Base-by-base conservation (phyloP, 2,329 filamentous ascomycete species). In the Stachybotrys chartarum region DNA sequence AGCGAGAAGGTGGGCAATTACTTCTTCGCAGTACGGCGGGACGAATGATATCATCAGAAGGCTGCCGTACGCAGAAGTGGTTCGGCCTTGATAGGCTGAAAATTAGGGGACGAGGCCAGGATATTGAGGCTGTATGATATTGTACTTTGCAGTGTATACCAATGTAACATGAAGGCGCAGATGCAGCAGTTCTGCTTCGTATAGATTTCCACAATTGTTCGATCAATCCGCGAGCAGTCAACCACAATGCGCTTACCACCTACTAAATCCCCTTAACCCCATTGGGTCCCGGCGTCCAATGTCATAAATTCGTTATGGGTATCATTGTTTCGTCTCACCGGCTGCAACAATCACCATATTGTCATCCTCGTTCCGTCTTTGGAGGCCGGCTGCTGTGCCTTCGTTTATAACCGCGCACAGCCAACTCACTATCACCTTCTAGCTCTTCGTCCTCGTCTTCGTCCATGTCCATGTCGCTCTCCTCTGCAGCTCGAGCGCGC, bases 1-100 rank as follows among this genome's bases (percentile, higher is more conserved):
- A 88, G 91, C 64, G 93, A 97, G 75, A 84, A 83, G 66, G 84
- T 90, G 66, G 93, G 93, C 10, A 99, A 99, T 71, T 99, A 97
- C 74, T 97, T 99, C 72, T 96, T 97, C 70, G 94, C 83, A 8
- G 85, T 96, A 48, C 83, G 86, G 72, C 74, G 72, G 61, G 66
- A 64, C 32, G 60, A 62, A 46, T 52, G 51, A 56, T 63, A 47
- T 58, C 44, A 47, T 58, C 44, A 46, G 24, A 24, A 24, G 24
- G 24, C 24, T 24, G 18, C 31, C 44, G 52, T 42, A 54, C 52
- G 47, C 52, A n/a, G 35, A 42, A 30, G 45, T 30, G 8, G 46
- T 24, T 24, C 24, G 24, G 4, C 24, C 24, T 24, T 24, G 24
- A 24, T 24, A 24, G 24, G 24, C 24, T 24, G 24, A 24, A 24